phyloP scores from a whole-genome alignment of 495 filamentous ascomycete genomes.

The Penicillium mononematosum region DNA sequence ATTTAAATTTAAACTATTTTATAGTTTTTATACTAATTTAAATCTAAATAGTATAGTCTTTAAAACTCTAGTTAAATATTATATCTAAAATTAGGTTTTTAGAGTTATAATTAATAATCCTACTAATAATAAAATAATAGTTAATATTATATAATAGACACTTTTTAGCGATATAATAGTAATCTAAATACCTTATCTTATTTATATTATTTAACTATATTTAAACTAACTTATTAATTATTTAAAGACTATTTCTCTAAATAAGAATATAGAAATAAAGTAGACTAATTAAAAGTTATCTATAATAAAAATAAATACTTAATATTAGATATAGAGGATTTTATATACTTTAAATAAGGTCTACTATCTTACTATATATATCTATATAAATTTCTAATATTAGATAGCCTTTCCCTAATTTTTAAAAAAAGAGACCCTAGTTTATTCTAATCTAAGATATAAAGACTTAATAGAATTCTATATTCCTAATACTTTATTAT shows the following conservation, averaged over 20 bases:
- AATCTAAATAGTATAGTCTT: background rate
- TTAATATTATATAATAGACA: slow-evolving; percentile 7
- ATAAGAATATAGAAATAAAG: background rate
- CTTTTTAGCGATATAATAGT: slow-evolving; percentile 10
- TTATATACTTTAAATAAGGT: background rate
- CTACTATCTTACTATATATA: slow-evolving; percentile 1
- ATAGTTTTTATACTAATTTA: too few species aligned
- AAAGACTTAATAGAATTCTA: too few species aligned
- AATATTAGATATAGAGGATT: background rate
- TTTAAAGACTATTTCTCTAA: slow-evolving; percentile 3
- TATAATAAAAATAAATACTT: background rate
- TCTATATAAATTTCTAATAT: background rate
- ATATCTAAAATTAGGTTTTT: background rate
- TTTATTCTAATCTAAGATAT: too few species aligned
- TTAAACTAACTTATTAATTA: slow-evolving; percentile 18
- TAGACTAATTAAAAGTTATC: background rate
- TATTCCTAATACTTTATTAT: too few species aligned
- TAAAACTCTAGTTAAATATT: background rate
- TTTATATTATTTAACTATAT: slow-evolving; percentile 16
- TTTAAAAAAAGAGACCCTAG: too few species aligned
- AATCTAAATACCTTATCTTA: slow-evolving; percentile 14
- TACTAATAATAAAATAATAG: slow-evolving; percentile 16
- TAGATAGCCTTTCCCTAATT: background rate
- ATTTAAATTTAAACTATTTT: too few species aligned
- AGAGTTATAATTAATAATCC: slow-evolving; percentile 7